Conservation (phyloP, 352 stramenopile species). For the Phytophthora vignae region DNA sequence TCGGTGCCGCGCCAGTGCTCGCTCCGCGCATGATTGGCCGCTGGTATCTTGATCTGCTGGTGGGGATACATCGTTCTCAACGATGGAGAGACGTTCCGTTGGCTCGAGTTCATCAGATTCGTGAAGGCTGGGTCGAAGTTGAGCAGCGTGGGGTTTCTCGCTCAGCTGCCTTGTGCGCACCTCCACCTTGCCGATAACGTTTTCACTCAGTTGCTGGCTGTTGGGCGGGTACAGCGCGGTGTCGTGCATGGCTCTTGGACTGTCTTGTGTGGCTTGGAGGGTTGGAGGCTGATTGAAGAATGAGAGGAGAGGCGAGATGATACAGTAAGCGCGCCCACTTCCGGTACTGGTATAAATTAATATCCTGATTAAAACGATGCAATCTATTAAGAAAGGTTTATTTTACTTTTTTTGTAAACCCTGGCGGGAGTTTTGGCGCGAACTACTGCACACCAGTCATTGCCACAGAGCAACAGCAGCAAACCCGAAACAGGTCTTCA, state of each 20-base stretch:
- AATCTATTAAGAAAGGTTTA: no score
- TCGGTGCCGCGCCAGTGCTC: not conserved
- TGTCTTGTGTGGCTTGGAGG: not conserved
- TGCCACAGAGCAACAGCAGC: no score
- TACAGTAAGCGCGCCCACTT: no score
- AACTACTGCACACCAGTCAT: no score
- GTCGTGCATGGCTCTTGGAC: not conserved
- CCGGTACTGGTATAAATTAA: no score
- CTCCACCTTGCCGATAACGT: not conserved
- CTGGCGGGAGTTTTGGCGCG: no score
- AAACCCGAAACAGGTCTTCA: no score
- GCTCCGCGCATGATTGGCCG: not conserved
- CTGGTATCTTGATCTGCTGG: not conserved
- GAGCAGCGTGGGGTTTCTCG: not conserved
- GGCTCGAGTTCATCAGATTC: not conserved
- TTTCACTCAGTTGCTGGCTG: not conserved
- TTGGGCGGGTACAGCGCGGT: not conserved
- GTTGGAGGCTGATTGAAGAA: not conserved
- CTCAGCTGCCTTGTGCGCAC: not conserved
- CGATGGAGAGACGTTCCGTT: not conserved
- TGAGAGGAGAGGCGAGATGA: not conserved
- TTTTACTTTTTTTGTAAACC: no score
- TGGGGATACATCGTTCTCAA: not conserved
- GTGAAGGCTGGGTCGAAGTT: not conserved
- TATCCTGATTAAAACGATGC: no score